Base-by-base conservation (phyloP, 331 rosid species). In the Malus hybrid region DNA sequence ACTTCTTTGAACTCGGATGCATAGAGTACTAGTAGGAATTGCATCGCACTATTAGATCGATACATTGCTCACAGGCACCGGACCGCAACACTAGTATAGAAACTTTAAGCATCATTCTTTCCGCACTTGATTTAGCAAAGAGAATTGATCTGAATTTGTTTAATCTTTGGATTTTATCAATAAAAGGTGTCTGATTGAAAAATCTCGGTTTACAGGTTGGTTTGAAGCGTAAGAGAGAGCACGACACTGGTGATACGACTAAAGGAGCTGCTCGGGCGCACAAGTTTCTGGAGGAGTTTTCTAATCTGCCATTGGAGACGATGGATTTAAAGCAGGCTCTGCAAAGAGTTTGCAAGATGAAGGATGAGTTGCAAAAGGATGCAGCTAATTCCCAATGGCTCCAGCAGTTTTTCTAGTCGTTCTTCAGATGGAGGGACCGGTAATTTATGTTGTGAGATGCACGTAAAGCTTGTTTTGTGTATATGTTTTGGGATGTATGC, bases 251-350 rank as follows among this genome's bases (percentile, higher is more conserved):
- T 55, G 93, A 90, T 33, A 80, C 81, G 71, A 84, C 95, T 55
- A 83, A 77, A 77, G 97, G 99, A 16, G 85, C 85, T n/a, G 92
- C 86, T 39, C 87, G 77, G 78, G 97, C 97, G 8, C 92, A 82
- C 75, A 79, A 85, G 72, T 87, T 94, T 74, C 74, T 92, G 36
- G 86, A 90, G 84, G 87, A 88, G 26, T 94, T 94, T 74, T 80
- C 89, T 46, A 86, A 84, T 63, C 66, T 92, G 80, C 97, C 99
- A 3, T 63, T 94, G 67, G 96, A 86, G 36, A 78, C 72, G 44
- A 91, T 94, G 98, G 95, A 91, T 78, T 76, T 82, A 66, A 80
- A 65, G 70, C 87, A 90, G 84, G 91, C 88, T 66, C 60, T 87
- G 77, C 79, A 88, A 77, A 85, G 85, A 75, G 84, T 88, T 73